Base-by-base conservation (phyloP, 2,329 filamentous ascomycete genomes). In the Sclerotiophoma versabilis region DNA sequence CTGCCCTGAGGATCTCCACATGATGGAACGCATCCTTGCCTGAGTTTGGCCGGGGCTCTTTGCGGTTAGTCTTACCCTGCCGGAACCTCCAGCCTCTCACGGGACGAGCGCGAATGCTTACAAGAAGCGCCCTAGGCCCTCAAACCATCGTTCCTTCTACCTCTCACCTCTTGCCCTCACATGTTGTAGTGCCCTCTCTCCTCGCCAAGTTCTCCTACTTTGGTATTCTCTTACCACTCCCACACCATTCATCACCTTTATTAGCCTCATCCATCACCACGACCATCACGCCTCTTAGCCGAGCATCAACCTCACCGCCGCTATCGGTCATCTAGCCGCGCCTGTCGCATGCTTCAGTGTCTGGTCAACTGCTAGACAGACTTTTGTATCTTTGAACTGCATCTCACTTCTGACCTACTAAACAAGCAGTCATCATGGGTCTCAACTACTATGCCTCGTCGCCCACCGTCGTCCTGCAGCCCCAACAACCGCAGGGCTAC, bases 401-500 rank as follows among this genome's bases (percentile, higher is more conserved):
- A 62, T 53, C 46, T 60, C 48, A 59, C 58, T 62, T 65, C 57
- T 72, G 56, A 69, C 58, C 59, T 74, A 76, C 73, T 75, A 74
- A 75, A 73, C 70, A 70, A 54, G 68, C 73, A 75, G 73, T 71
- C 46, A 71, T 62, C 62, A 77, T 77, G 75, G 74, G 70, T 64
- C 72, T 76, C 58, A 76, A 78, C 70, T 80, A 80, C 69, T 79
- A 76, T 66, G 72, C 76, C 57, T 79, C 78, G 32, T 77, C 78
- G 48, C 78, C 79, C 36, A 79, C 77, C 30, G 75, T 80, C 53
- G 75, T 79, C 59, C 72, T 81, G 54, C 77, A 76, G 17, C 74
- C 78, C 42, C 75, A 69, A 60, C 70, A 72, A 63, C 74, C 66
- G 45, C 67, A 76, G 54, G 64, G 59, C 60, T 73, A 71, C 64